Base-by-base conservation (phyloP, 495 filamentous ascomycete species). In the Cladorrhinum samala region DNA sequence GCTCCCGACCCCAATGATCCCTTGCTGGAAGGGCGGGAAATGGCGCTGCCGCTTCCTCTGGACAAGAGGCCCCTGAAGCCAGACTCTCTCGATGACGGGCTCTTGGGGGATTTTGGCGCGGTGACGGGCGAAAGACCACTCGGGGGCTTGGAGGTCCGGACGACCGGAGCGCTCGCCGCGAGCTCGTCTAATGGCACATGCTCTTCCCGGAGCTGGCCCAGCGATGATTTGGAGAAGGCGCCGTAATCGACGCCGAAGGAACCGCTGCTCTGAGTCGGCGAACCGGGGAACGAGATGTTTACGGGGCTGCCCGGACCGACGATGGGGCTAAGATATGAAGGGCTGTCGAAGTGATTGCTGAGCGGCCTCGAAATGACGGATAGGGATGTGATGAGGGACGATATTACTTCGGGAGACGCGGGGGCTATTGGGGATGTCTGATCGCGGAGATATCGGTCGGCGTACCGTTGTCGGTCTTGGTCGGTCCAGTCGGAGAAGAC, bases 351-450 rank as follows among this genome's bases (percentile, higher is more conserved):
- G 67, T 87, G 84, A 38, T 79, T 77, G 61, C 80, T 83, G 54
- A 85, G 77, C 19, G 89, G 86, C 44, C 81, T 76, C 0, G 89
- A 91, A 56, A 97, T 94, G 64, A 85, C 82, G 17, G 89, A 90
- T 16, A 98, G 80, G 3, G 91, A 93, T 47, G 90, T 91, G 67
- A 98, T 95, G 47, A 98, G 77, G 37, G 87, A 90, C 46, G 88
- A 91, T 55, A 98, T 97, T 45, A 98, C 87, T 68, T 95, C 91
- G 21, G 93, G 89, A 13, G 91, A 93, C 1, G 88, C 85, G 42
- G 89, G 81, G 42, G 78, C 68, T 23, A 57, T 36, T 4, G 64
- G 48, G 19, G 43, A 36, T 8, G 37, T 25, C 16, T 50, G 45
- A 38, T 73, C 56, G 50, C 59, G 56, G 21, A 51, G 54, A 39